Evolutionary conservation across 1,284 basidiomycete species (phyloP).

Genomic region (Puccinia hordei): DNA sequence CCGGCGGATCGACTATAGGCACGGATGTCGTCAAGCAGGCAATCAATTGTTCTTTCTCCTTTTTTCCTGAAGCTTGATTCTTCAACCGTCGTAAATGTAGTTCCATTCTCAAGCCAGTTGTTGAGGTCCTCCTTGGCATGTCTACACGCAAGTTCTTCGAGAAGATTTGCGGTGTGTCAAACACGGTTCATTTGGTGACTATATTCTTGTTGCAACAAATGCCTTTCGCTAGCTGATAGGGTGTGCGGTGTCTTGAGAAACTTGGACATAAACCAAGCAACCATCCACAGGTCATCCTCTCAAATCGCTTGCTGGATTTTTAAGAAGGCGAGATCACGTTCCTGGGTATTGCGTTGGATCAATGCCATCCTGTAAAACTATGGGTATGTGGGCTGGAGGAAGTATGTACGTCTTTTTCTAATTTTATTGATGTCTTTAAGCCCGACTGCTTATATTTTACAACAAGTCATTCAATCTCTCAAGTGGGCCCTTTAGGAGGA

Average conservation of each 20-base stretch:
- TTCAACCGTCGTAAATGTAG: not conserved
- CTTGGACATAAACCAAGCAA: conserved; percentile 6
- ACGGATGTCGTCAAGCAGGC: not conserved
- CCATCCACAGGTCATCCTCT: conserved; percentile 7
- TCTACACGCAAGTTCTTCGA: too few relatives aligned
- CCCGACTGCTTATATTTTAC: too few relatives aligned
- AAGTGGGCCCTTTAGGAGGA: too few relatives aligned
- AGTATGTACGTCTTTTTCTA: not conserved
- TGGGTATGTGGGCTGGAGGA: not conserved
- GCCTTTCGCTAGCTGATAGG: too few relatives aligned
- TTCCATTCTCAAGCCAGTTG: too few relatives aligned
- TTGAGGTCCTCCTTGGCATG: too few relatives aligned
- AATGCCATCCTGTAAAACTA: not conserved
- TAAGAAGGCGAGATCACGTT: not conserved
- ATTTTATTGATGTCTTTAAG: not conserved
- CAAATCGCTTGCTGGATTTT: conserved; percentile 9
- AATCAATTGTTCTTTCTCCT: not conserved
- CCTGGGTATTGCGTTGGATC: not conserved
- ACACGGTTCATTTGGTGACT: too few relatives aligned
- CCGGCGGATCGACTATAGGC: too few relatives aligned
- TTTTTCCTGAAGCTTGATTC: not conserved
- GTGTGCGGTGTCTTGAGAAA: conserved; percentile 2
- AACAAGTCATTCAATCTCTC: too few relatives aligned
- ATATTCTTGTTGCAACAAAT: too few relatives aligned
- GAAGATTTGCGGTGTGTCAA: too few relatives aligned